Percentiles rank a stretch among this genome's conserved stretches.
Evolutionary conservation across 148 eudicot genomes (phyloP).

Genomic region (Rhododendron simsii): DNA sequence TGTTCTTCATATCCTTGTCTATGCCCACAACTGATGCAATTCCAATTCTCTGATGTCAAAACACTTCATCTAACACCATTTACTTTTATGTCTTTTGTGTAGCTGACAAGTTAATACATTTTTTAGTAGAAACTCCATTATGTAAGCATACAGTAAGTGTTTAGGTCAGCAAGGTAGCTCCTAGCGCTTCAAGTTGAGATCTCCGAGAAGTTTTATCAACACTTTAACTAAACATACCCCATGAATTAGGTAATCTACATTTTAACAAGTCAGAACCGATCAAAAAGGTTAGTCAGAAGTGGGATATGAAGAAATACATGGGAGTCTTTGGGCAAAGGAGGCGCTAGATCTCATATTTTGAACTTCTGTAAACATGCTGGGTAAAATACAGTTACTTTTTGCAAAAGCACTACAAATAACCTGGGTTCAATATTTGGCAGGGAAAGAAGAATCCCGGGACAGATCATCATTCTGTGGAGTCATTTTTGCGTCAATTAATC

Average conservation of each 20-base stretch:
- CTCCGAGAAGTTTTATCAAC: not conserved
- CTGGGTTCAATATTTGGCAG: constrained; percentile 34
- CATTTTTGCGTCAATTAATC: constrained; percentile 61
- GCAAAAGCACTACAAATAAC: not conserved
- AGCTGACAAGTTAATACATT: not conserved
- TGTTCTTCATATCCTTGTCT: not conserved
- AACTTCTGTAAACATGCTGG: not conserved
- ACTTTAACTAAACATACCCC: not conserved
- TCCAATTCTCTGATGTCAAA: not conserved
- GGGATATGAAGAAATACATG: not conserved
- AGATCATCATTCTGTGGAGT: constrained; percentile 52
- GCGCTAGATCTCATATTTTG: not conserved
- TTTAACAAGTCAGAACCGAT: not conserved
- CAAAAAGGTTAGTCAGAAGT: not conserved
- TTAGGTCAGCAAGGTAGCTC: not conserved
- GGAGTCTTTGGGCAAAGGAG: not conserved
- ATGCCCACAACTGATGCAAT: not conserved
- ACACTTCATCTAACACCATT: not conserved
- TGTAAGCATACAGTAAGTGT: not conserved
- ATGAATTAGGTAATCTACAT: not conserved
- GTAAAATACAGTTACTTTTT: not conserved
- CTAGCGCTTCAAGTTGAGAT: not conserved
- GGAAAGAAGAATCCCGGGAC: constrained; percentile 93
- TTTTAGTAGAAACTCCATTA: not conserved
- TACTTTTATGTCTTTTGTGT: not conserved